Conservation (phyloP, 305 asterid genomes). For the Rubia tinctorum region DNA sequence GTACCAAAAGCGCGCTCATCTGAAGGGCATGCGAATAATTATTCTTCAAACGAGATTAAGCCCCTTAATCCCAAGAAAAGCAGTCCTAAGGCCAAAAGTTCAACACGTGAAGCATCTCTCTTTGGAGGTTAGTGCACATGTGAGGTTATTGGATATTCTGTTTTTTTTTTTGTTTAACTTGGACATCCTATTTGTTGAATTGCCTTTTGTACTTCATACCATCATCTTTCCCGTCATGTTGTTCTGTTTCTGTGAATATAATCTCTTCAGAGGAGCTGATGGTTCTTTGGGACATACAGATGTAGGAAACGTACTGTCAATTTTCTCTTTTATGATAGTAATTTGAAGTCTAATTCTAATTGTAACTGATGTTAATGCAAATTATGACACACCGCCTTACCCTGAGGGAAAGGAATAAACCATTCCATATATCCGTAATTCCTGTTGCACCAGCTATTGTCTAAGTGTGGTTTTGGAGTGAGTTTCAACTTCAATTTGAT, state of each 20-base stretch:
- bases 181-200: neutral
- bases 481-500: neutral
- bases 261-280: conserved; percentile 1
- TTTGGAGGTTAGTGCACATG: conserved; percentile 85
- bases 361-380: neutral
- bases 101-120: conserved; percentile 75
- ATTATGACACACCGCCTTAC: neutral
- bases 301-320: neutral
- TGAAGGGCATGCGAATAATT: conserved; percentile 63
- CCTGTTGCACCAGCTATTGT: neutral
- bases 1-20: conserved; percentile 76
- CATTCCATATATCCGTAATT: neutral
- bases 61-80: conserved; percentile 66
- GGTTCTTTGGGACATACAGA: neutral
- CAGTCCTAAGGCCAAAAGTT: conserved; percentile 88
- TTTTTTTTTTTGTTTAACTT: neutral
- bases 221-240: neutral
- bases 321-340: too few relatives aligned
- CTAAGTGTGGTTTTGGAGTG: neutral
- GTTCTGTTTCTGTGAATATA: too few relatives aligned
- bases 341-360: neutral
- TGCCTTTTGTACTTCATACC: neutral
- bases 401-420: neutral
- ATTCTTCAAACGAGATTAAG: conserved; percentile 55
- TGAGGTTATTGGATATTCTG: neutral